A percentile compares a stretch with the other conserved stretches of the same genome.
Conservation (phyloP, 352 stramenopile genomes). For the Globisporangium megalacanthum region DNA sequence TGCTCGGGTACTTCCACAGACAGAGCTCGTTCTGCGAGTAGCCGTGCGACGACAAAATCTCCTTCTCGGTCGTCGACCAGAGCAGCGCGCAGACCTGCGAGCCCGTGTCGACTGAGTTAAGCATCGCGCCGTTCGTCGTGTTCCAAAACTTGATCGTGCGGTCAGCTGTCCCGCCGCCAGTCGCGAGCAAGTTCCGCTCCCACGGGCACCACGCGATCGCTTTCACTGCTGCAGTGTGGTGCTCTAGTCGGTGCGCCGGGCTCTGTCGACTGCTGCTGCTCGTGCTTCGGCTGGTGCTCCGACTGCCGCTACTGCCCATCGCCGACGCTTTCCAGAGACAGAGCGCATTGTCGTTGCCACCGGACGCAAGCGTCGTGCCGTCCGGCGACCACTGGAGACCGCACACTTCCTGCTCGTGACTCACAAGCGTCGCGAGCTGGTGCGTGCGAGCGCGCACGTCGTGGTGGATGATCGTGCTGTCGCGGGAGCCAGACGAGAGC, state of each 20-base stretch:
- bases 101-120: constrained; percentile 97
- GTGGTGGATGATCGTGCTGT: constrained; percentile 92
- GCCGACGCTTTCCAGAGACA: constrained; percentile 94
- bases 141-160: constrained; percentile 99
- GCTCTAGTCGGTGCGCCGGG: constrained; percentile 84
- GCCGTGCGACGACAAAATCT: constrained; percentile 96
- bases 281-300: too few species aligned
- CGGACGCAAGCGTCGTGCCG: constrained; percentile 93
- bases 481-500: constrained; percentile 92
- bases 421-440: constrained; percentile 87
- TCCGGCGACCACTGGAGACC: constrained; percentile 96
- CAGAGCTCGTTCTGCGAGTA: constrained; percentile 98
- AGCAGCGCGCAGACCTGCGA: constrained; percentile 97
- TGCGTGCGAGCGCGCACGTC: constrained; percentile 70
- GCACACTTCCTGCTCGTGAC: constrained; percentile 97
- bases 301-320: constrained; percentile 49
- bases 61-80: constrained; percentile 91
- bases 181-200: constrained; percentile 96
- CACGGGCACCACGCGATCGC: constrained; percentile 98
- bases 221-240: constrained; percentile 98
- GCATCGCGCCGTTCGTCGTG: constrained; percentile 90
- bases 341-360: constrained; percentile 97
- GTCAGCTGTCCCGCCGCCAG: constrained; percentile 96
- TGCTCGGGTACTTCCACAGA: constrained; percentile 99
- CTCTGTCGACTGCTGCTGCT: constrained; percentile 42